These are phyloP conservation scores for Lactuca saligna DNA, from an alignment of 129 eudicot species.

Conservation along the genomic window DNA sequence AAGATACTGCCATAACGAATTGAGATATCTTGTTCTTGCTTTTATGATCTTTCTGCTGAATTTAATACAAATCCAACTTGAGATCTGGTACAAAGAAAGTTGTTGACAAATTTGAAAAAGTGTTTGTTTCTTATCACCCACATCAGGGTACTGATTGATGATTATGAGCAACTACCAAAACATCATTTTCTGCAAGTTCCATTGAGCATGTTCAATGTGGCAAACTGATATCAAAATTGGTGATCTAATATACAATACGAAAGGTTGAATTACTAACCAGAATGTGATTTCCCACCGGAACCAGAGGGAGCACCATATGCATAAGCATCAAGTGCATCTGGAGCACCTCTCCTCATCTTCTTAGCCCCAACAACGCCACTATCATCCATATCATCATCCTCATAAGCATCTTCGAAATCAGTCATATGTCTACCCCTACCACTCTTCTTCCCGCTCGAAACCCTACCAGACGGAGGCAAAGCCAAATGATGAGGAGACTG, in stretches of 20 bases:
- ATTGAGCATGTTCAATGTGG: background rate
- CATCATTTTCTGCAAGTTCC: background rate
- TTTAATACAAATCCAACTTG: too few species aligned
- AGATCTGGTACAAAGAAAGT: background rate
- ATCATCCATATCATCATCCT: slow-evolving; percentile 50
- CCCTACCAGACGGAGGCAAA: slow-evolving; percentile 42
- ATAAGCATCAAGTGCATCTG: slow-evolving; percentile 45
- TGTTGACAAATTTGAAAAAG: too few species aligned
- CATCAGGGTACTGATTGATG: background rate
- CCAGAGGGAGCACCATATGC: slow-evolving; percentile 46
- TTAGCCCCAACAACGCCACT: slow-evolving; percentile 36
- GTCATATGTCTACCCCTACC: slow-evolving; percentile 38
- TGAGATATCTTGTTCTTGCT: background rate
- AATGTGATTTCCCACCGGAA: slow-evolving; percentile 54
- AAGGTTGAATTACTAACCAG: slow-evolving; percentile 43
- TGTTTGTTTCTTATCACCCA: too few species aligned
- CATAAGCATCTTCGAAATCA: slow-evolving; percentile 45
- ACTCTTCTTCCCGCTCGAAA: slow-evolving; percentile 51
- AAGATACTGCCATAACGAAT: background rate
- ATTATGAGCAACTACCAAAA: background rate
- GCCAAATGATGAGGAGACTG: slow-evolving; percentile 28
- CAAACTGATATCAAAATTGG: background rate
- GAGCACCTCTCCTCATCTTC: slow-evolving; percentile 50
- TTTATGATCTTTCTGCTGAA: background rate
- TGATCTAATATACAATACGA: background rate